These are phyloP conservation scores for Arthromyces matolae DNA, from an alignment of 768 basidiomycete genomes.

Conservation along the genomic window DNA sequence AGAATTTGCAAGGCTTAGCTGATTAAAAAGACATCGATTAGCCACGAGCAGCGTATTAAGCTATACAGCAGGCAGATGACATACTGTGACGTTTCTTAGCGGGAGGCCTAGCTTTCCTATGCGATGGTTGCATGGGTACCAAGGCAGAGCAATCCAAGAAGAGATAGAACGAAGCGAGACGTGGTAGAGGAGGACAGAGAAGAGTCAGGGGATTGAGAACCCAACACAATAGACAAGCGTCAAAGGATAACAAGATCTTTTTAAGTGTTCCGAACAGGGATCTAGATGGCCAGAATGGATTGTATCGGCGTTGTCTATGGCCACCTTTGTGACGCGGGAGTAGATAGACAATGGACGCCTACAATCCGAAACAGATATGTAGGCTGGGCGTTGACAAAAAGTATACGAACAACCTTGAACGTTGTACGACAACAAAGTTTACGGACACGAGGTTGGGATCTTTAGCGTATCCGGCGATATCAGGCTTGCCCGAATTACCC, in stretches of 20 bases:
- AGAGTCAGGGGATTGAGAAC: background rate
- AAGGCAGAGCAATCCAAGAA: slow-evolving; percentile 4
- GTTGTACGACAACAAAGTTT: slow-evolving; percentile 30
- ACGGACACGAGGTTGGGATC: slow-evolving; percentile 31
- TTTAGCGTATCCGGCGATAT: slow-evolving; percentile 25
- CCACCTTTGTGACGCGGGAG: slow-evolving; percentile 10
- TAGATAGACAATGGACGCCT: slow-evolving; percentile 26
- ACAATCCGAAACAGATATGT: slow-evolving; percentile 21
- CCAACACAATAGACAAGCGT: slow-evolving; percentile 8
- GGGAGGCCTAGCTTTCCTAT: slow-evolving; percentile 25
- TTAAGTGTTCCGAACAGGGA: slow-evolving; percentile 28
- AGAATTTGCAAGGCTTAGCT: slow-evolving; percentile 52
- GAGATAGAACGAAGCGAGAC: background rate
- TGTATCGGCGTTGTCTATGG: slow-evolving; percentile 17
- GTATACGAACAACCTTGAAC: slow-evolving; percentile 23
- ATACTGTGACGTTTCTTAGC: slow-evolving; percentile 41
- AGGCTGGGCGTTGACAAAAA: slow-evolving; percentile 21
- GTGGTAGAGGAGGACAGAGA: background rate
- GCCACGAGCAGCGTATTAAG: slow-evolving; percentile 1
- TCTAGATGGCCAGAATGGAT: slow-evolving; percentile 17
- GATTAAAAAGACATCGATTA: slow-evolving; percentile 12
- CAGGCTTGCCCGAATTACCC: slow-evolving; percentile 23
- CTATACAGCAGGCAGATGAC: slow-evolving; percentile 9
- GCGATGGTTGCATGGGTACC: slow-evolving; percentile 19
- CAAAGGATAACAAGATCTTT: slow-evolving; percentile 15